Percentiles rank a stretch among this genome's conserved stretches.
Evolutionary conservation across 805 yeast genomes (phyloP).

Genomic region (Candida ortonii): DNA sequence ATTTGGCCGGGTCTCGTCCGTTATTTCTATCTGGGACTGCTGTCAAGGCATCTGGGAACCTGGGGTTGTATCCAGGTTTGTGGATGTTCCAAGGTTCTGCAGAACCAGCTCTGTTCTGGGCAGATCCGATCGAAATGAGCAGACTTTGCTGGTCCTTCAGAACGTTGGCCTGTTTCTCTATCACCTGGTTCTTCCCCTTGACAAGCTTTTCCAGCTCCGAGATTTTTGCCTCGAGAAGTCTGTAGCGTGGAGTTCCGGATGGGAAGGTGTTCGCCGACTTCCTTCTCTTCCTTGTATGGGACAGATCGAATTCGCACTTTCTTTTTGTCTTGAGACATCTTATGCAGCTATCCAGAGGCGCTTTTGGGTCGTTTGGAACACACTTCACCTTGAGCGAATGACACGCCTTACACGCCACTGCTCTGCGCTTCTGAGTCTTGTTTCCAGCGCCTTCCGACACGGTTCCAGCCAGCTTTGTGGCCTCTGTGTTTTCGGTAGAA

Average conservation of each 20-base stretch:
- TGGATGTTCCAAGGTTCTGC: background rate
- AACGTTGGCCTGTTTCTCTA: constrained; percentile 11
- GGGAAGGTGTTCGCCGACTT: constrained; percentile 19
- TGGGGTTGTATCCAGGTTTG: background rate
- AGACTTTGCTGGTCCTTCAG: constrained; percentile 9
- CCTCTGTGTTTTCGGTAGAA: constrained; percentile 2
- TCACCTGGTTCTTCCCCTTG: constrained; percentile 8
- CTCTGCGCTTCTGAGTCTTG: constrained; percentile 32
- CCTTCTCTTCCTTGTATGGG: constrained; percentile 51
- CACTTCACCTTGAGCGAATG: constrained; percentile 83
- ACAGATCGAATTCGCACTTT: constrained; percentile 64
- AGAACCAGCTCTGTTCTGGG: background rate
- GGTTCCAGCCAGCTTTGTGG: background rate
- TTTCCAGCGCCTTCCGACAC: background rate
- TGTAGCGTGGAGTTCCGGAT: constrained; percentile 17
- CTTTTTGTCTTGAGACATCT: constrained; percentile 66
- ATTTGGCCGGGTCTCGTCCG: constrained; percentile 14
- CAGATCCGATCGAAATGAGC: constrained; percentile 1
- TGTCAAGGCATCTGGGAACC: constrained; percentile 1
- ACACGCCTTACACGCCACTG: constrained; percentile 70
- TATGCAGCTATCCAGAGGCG: constrained; percentile 64
- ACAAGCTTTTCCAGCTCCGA: constrained; percentile 15
- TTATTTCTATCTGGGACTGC: constrained; percentile 1
- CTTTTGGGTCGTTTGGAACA: constrained; percentile 59
- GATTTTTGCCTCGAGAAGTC: constrained; percentile 28